Evolutionary conservation across 192 early-diverging fungal genomes (phyloP).

Genomic region (Backusella sp.): DNA sequence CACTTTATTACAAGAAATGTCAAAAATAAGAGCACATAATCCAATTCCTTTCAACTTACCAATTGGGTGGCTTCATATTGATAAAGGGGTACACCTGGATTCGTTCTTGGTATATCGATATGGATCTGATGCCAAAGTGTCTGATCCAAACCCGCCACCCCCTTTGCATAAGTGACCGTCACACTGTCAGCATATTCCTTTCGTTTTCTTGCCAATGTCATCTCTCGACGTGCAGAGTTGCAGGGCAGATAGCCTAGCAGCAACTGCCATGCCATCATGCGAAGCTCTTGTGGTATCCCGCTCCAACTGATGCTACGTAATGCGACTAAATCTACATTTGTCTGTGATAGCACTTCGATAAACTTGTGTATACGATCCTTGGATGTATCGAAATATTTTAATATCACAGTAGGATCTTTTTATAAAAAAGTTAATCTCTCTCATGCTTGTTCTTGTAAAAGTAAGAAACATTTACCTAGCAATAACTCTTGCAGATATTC

Average conservation of each 20-base stretch:
- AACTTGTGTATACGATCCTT: slow-evolving; percentile 45
- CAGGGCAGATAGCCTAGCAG: slow-evolving; percentile 92
- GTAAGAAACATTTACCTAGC: not conserved
- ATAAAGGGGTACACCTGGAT: slow-evolving; percentile 83
- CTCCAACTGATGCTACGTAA: slow-evolving; percentile 89
- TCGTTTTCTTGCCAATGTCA: slow-evolving; percentile 84
- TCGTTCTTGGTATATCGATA: slow-evolving; percentile 93
- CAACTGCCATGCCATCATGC: slow-evolving; percentile 91
- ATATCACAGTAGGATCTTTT: not conserved
- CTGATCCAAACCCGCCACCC: slow-evolving; percentile 78
- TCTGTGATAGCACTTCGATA: slow-evolving; percentile 43
- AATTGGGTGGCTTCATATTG: slow-evolving; percentile 78
- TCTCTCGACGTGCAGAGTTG: slow-evolving; percentile 80
- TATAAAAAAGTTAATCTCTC: not conserved
- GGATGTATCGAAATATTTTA: slow-evolving; percentile 1
- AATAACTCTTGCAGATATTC: slow-evolving; percentile 17
- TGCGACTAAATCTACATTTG: slow-evolving; percentile 72
- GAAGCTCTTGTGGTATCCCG: slow-evolving; percentile 84
- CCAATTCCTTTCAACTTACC: slow-evolving; percentile 42
- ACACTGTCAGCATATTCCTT: slow-evolving; percentile 92
- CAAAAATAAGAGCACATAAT: slow-evolving; percentile 27
- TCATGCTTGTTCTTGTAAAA: not conserved
- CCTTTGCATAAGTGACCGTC: slow-evolving; percentile 76
- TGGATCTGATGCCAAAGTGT: slow-evolving; percentile 94
- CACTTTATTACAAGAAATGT: slow-evolving; percentile 33